phyloP scores from a whole-genome alignment of 225 moss, liverwort and hornwort genomes.

The Physcomitrellopsis africana region DNA sequence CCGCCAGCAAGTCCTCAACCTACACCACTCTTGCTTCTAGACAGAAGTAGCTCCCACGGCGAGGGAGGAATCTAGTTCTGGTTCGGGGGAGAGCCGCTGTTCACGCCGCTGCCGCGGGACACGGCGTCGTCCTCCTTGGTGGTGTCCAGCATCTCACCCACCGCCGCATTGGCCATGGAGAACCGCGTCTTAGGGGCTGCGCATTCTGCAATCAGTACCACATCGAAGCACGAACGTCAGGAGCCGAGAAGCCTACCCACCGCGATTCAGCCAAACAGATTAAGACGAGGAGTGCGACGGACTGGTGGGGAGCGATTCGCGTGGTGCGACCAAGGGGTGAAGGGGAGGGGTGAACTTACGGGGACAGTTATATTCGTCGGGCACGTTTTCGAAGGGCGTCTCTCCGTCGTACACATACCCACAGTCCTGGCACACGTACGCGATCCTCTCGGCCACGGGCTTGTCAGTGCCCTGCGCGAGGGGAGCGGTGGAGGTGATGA shows the following conservation, averaged over 20 bases:
- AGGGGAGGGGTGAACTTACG: conserved; percentile 3
- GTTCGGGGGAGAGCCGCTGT: conserved; percentile 36
- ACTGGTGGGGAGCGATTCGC: neutral
- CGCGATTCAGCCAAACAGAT: too few species aligned
- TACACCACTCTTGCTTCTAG: neutral
- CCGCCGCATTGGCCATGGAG: conserved; percentile 27
- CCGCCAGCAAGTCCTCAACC: neutral
- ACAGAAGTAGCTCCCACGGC: too few species aligned
- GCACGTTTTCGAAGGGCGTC: conserved; percentile 29
- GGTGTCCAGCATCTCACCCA: conserved; percentile 28
- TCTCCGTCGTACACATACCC: conserved; percentile 63
- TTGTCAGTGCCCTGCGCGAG: conserved; percentile 41
- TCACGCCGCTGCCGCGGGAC: conserved; percentile 34
- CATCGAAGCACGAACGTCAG: conserved; percentile 13
- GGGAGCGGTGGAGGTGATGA: conserved; percentile 44
- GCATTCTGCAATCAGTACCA: conserved; percentile 43
- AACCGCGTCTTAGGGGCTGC: conserved; percentile 50
- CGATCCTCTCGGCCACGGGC: conserved; percentile 57
- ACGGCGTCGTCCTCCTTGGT: conserved; percentile 24
- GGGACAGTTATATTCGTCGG: conserved; percentile 41
- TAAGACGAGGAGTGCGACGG: too few species aligned
- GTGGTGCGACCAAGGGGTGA: too few species aligned
- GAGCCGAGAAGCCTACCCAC: neutral
- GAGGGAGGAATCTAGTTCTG: conserved; percentile 15
- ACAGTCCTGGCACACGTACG: too few species aligned